Evolutionary conservation across 2,329 filamentous ascomycete genomes (phyloP), one percentile per base, ranked within the genome.

Genomic region (Incumbomyces lentus): DNA sequence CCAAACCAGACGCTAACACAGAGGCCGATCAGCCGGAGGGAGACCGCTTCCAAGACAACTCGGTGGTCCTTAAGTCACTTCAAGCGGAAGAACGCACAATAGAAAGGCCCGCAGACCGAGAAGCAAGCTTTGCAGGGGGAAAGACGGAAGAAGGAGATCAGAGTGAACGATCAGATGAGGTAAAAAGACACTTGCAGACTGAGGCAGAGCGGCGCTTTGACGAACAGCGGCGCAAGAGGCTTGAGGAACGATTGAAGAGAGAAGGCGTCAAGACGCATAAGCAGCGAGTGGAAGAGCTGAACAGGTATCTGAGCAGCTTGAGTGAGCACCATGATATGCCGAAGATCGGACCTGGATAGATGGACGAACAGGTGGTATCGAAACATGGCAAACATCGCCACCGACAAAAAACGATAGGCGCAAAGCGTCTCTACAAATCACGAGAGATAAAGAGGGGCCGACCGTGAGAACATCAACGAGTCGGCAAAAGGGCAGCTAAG

Each of bases 251-350:
- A 52, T 70, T 93, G 37, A 81, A 84, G 60, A 79, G 83, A 12
- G 89, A 95, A 62, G 82, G 93, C 13, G 78, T 90, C 55, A 96
- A 95, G 73, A 94, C 89, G 26, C 92, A 98, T 66, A 96, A 96
- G 64, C 86, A 98, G 70, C 81, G 87, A 10, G 90, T 98, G 36
- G 89, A 96, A 64, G 88, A 95, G 63, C 70, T 96, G 57, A 98
- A 98, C 64, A 86, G 85, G 53, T 95, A 96, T 64, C 70, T 98
- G 31, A 92, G 86, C 54, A 84, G 82, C 55, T 68, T 98, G 60
- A 95, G 86, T 67, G 92, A 98, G 68, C 92, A 98, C 68, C 90
- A 98, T 66, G 92, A 98, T 63, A 98, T 98, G 89, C 56, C 56
- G 13, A 52, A 52, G 44, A 58, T 58, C 33, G 56, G 56, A 22